These are phyloP conservation scores for Penicillium atrosanguineum DNA, from an alignment of 495 filamentous ascomycete species.

Conservation along the genomic window DNA sequence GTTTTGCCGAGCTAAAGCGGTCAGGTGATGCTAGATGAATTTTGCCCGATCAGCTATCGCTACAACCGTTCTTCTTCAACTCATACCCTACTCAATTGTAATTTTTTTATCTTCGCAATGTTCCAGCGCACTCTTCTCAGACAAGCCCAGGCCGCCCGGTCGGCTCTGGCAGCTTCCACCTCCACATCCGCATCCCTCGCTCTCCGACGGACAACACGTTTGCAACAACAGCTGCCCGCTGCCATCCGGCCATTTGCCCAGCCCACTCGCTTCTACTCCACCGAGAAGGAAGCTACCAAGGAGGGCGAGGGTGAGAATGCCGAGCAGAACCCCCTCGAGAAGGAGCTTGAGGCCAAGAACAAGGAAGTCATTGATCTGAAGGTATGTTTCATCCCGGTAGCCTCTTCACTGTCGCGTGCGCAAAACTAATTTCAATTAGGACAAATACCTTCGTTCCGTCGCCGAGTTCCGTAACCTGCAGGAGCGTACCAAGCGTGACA, in stretches of 20 bases:
- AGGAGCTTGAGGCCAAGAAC: slow-evolving; percentile 79
- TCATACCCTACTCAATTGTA: slow-evolving; percentile 9
- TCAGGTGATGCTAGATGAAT: slow-evolving; percentile 28
- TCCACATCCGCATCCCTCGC: slow-evolving; percentile 32
- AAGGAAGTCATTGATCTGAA: slow-evolving; percentile 83
- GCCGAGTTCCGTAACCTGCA: slow-evolving; percentile 98
- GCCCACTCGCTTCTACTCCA: slow-evolving; percentile 41
- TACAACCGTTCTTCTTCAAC: slow-evolving; percentile 5
- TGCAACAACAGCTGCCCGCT: slow-evolving; percentile 33
- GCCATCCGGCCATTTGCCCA: slow-evolving; percentile 30
- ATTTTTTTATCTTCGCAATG: slow-evolving; percentile 30
- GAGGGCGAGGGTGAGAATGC: slow-evolving; percentile 32
- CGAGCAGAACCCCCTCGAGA: slow-evolving; percentile 49
- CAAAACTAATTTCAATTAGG: slow-evolving; percentile 48
- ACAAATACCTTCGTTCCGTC: slow-evolving; percentile 86
- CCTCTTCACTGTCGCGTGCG: not conserved
- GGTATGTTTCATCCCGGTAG: slow-evolving; percentile 46
- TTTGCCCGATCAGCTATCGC: slow-evolving; percentile 23
- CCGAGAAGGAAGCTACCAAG: slow-evolving; percentile 32
- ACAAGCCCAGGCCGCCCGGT: slow-evolving; percentile 43
- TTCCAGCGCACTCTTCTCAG: slow-evolving; percentile 45
- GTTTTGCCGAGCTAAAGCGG: slow-evolving; percentile 22
- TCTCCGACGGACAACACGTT: slow-evolving; percentile 38
- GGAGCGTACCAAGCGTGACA: slow-evolving; percentile 88
- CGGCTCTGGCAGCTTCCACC: slow-evolving; percentile 31